Evolutionary conservation across 2,329 filamentous ascomycete genomes (phyloP).

Genomic region (Penicillium frequentans): DNA sequence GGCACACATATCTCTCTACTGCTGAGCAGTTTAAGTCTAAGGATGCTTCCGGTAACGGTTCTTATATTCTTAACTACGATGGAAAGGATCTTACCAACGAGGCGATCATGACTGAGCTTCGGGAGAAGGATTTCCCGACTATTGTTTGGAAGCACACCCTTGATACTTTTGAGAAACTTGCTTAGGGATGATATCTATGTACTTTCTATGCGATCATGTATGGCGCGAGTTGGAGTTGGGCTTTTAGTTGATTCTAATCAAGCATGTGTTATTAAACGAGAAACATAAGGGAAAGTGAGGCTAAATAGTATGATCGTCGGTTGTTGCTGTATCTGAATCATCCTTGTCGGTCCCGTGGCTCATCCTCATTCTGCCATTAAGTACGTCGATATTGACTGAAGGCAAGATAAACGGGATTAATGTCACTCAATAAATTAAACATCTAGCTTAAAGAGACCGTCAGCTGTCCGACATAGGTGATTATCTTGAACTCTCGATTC

Average conservation of each 20-base stretch:
- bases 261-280: neutral
- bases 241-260: neutral
- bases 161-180: neutral
- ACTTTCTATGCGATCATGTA: neutral
- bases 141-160: slow-evolving; percentile 4
- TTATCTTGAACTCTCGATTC: too few relatives aligned
- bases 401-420: too few relatives aligned
- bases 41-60: neutral
- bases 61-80: neutral
- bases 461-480: too few relatives aligned
- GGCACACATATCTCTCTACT: neutral
- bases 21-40: neutral
- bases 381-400: too few relatives aligned
- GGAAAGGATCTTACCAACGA: slow-evolving; percentile 2
- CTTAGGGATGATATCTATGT: neutral
- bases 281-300: neutral
- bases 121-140: neutral
- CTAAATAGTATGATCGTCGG: too few relatives aligned
- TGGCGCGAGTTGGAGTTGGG: neutral
- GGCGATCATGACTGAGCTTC: neutral
- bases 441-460: too few relatives aligned
- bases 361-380: too few relatives aligned
- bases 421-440: too few relatives aligned
- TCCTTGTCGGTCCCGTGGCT: too few relatives aligned
- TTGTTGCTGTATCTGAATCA: too few relatives aligned